Evolutionary conservation across 768 basidiomycete species (phyloP).

Genomic region (Suillus luteus): DNA sequence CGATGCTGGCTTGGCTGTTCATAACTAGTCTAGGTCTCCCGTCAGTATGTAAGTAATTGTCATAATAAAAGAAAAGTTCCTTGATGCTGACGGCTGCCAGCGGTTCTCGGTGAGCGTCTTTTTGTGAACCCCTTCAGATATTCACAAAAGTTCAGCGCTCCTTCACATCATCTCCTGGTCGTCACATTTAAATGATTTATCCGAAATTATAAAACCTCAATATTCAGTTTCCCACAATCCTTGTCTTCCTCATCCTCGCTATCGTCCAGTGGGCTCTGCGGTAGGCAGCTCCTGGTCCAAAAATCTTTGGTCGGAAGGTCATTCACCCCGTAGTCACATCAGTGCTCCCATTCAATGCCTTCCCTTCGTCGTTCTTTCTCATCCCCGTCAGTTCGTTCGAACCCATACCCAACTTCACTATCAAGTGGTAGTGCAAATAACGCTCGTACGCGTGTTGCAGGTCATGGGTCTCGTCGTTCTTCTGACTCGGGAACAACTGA

Average conservation of each 20-base stretch:
- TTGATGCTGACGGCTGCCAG: constrained; percentile 14
- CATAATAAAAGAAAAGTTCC: constrained; percentile 1
- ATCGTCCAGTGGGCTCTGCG: constrained; percentile 44
- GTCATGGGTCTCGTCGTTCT: constrained; percentile 52
- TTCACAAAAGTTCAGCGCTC: constrained; percentile 7
- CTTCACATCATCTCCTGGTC: constrained; percentile 17
- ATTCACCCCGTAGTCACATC: constrained; percentile 12
- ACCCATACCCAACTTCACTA: constrained; percentile 58
- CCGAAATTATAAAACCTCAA: constrained; percentile 49
- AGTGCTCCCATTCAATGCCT: constrained; percentile 46
- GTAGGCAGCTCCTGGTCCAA: constrained; percentile 48
- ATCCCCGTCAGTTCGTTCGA: constrained; percentile 65
- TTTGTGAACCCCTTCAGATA: constrained; percentile 11
- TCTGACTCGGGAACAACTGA: constrained; percentile 64
- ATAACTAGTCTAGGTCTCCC: not conserved
- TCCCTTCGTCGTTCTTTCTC: constrained; percentile 81
- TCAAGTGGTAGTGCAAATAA: constrained; percentile 37
- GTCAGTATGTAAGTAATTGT: not conserved
- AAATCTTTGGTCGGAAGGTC: constrained; percentile 25
- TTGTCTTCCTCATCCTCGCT: constrained; percentile 33
- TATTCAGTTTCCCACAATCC: constrained; percentile 35
- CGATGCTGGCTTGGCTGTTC: too few species aligned
- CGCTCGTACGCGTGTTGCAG: constrained; percentile 41
- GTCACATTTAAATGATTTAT: constrained; percentile 22
- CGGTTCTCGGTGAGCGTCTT: not conserved